Conservation (phyloP, 257 asterid species). For the Solanum chaucha region DNA sequence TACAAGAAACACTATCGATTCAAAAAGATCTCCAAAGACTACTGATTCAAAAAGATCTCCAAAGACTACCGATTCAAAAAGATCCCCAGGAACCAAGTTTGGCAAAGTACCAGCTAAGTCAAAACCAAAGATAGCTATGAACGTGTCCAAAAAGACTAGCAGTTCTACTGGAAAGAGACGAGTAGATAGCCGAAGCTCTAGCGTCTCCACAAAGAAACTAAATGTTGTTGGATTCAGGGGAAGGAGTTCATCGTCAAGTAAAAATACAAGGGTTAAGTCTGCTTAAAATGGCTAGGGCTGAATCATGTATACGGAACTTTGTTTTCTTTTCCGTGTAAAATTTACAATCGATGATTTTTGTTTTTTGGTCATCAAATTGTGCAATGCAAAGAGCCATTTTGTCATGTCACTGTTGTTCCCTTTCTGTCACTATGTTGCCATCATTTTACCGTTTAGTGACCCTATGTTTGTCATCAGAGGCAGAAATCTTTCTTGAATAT, state of each 20-base stretch:
- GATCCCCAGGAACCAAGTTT: constrained; percentile 12
- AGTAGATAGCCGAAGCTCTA: constrained; percentile 18
- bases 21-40: not conserved
- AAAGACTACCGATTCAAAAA: not conserved
- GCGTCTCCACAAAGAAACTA: constrained; percentile 46
- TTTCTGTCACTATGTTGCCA: not conserved
- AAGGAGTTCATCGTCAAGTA: constrained; percentile 33
- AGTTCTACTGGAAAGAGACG: constrained; percentile 32
- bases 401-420: not conserved
- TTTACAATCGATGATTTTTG: not conserved
- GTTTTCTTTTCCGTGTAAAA: not conserved
- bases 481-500: not conserved
- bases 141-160: constrained; percentile 23
- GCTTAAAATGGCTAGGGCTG: constrained; percentile 13
- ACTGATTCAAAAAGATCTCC: not conserved
- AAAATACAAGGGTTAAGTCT: constrained; percentile 19
- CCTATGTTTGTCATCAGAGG: not conserved
- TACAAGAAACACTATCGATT: constrained; percentile 23
- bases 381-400: not conserved
- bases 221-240: constrained; percentile 95
- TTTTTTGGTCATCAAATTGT: not conserved
- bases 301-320: not conserved
- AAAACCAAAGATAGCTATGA: constrained; percentile 23
- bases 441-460: not conserved
- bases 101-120: constrained; percentile 23